Evolutionary conservation across 78 protist species (phyloP), one percentile per base, ranked within the genome.

Genomic region (Dictyostelium intermedium): DNA sequence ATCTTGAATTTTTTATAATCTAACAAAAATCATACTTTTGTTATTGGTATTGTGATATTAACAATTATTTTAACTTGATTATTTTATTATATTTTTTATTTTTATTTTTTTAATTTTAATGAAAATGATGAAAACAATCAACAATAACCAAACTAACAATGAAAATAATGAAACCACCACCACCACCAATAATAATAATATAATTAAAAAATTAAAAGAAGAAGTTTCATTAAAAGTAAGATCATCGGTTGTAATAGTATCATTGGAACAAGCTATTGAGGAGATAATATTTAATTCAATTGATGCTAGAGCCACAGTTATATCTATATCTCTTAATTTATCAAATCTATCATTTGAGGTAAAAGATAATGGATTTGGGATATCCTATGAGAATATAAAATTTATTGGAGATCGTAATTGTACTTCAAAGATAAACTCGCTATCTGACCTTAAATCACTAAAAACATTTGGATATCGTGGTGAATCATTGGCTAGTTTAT

Each of bases 381-480:
- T 89, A 2, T 27, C 43, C 2, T 69, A 43, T n/a, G 86, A 41
- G 2, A 83, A 80, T 32, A 25, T 89, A 27, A 23, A 43, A 11
- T 23, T 7, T 18, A 30, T 89, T 14, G 93, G 93, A 3, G 60
- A 80, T 1, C 39, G 86, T 16, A 45, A 80, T 47, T 87, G 92
- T 45, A 89, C 93, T 3, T 89, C 93, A n/a, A 89, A 89, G 27
- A 43, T 56, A 11, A 13, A 35, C 1, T 43, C 53, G 1, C 18
- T 66, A 0, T 20, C 82, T 0, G 93, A 89, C 39, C 53, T 89
- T 10, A 80, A 78, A 30, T 27, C 70, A 41, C 32, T 89, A 30
- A n/a, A 23, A 14, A 69, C 93, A 25, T 80, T 89, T 61, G 93
- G 93, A 18, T 89, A 74, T 69, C 32, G 93, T 7, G 93, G 93